Base-by-base conservation (phyloP, 2,329 filamentous ascomycete genomes). In the Bipolaris oryzae region DNA sequence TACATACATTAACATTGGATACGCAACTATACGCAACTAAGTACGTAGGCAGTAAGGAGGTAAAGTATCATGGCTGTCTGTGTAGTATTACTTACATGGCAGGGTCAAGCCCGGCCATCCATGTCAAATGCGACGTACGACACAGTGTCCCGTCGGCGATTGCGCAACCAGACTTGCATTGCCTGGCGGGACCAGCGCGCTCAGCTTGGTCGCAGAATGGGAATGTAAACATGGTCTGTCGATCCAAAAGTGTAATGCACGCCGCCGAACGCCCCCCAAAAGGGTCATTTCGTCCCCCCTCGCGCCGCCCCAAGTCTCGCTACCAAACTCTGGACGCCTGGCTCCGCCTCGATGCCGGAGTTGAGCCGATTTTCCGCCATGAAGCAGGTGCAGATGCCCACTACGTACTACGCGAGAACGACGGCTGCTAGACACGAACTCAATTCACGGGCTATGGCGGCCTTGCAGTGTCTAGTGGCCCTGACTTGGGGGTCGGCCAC, bases 151-250 rank as follows among this genome's bases (percentile, higher is more conserved):
- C 58, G 64, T 66, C 55, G 46, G 55, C 61, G 55, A 67, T 69
- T 69, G 64, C 66, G 66, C 66, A 69, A 69, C 45, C 58, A 55
- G 44, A 48, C 46, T 23, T 49, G 48, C 51, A 48, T 54, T 37
- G 34, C 23, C 53, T 37, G 39, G 33, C 41, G 37, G 55, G 55
- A 52, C 50, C 47, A 53, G 34, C 28, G 46, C 10, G 48, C 46
- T 58, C 42, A 37, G 23, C 35, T 37, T 46, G 44, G 10, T 37
- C 18, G 38, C 48, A 52, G 41, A 25, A 31, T 31, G 28, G 28
- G 28, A 31, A 31, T 31, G 28, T 44, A 41, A 16, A 23, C 43
- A 48, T 42, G 35, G 41, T 34, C n/a, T 49, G 43, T 44, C 46
- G 57, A 42, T 35, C 34, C 39, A 53, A 59, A 46, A 13, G 48